Evolutionary conservation across 768 basidiomycete genomes (phyloP).

Genomic region (Austroboletus eburneus): DNA sequence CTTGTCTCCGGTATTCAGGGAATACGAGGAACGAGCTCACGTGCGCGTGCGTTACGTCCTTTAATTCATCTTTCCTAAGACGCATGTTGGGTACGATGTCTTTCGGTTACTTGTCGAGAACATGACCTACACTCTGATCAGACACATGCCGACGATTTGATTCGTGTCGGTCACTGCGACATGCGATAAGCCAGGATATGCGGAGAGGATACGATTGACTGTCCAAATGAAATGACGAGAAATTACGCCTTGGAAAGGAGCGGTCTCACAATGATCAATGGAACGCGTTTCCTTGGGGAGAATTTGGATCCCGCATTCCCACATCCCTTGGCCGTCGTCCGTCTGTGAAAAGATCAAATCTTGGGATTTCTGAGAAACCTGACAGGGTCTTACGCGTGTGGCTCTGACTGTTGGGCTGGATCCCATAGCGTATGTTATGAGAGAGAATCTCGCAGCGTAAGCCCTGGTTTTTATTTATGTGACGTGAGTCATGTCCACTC

Average conservation of each 20-base stretch:
- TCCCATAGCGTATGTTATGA: neutral
- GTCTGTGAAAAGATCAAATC: neutral
- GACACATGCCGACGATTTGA: slow-evolving; percentile 6
- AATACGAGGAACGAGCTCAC: slow-evolving; percentile 6
- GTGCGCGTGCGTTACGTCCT: slow-evolving; percentile 5
- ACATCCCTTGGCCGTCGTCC: slow-evolving; percentile 4
- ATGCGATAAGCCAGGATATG: slow-evolving; percentile 2
- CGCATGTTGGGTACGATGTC: neutral
- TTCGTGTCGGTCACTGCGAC: slow-evolving; percentile 1
- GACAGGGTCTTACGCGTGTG: neutral
- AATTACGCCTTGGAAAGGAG: no score
- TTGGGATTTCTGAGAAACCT: neutral
- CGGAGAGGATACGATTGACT: neutral
- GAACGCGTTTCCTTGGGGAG: neutral
- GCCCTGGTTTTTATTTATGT: no score
- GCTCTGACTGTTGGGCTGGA: neutral
- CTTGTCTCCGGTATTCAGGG: slow-evolving; percentile 5
- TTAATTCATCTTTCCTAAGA: slow-evolving; percentile 7
- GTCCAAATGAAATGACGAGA: neutral
- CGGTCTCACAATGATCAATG: slow-evolving; percentile 5
- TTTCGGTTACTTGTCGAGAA: neutral
- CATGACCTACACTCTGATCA: slow-evolving; percentile 8
- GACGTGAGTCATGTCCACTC: no score
- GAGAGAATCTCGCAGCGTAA: no score
- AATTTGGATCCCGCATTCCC: neutral